Base-by-base conservation (phyloP, 2,329 filamentous ascomycete genomes). In the Epichloe typhina region DNA sequence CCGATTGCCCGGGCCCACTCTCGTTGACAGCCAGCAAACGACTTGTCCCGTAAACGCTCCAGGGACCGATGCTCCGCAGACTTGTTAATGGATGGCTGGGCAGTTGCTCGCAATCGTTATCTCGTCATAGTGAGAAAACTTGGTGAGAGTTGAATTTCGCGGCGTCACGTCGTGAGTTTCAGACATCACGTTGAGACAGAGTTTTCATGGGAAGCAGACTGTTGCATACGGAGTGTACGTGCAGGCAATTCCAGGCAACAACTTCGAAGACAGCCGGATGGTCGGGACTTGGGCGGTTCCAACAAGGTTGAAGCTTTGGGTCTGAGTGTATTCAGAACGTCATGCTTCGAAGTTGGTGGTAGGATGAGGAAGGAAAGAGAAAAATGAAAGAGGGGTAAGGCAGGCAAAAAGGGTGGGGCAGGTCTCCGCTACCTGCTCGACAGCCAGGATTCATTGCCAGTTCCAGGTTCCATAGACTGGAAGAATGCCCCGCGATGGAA, bases 401-500 rank as follows among this genome's bases (percentile, higher is more conserved):
- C 46, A 37, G 36, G 33, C 35, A 39, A 13, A 9, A 31, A 31
- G n/a, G 49, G 54, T 47, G 53, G 51, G 53, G 53, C 51, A 36
- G 35, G 55, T 56, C 53, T 21, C 15, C 2, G 45, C 26, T 53
- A 56, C 55, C 33, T 55, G 7, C 7, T 9, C 17, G 33, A 46
- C 35, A 39, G 50, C 50, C 35, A 35, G 15, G 38, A 31, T n/a
- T 21, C 11, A 36, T 19, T 39, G 15, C 12, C 44, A 3, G 3
- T 19, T 8, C 3, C 38, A 55, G 38, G 57, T 64, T 57, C 38
- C 42, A 5, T 39, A 13, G 11, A 64, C 62, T 31, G 44, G 55
- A 36, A 46, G 54, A 52, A 33, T 61, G 61, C 62, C 61, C 61
- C 61, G 57, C 60, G 56, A 54, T 61, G 59, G 60, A 64, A 64